Evolutionary conservation across 176 grass and related monocot genomes (phyloP).

Genomic region (Juncus effusus): DNA sequence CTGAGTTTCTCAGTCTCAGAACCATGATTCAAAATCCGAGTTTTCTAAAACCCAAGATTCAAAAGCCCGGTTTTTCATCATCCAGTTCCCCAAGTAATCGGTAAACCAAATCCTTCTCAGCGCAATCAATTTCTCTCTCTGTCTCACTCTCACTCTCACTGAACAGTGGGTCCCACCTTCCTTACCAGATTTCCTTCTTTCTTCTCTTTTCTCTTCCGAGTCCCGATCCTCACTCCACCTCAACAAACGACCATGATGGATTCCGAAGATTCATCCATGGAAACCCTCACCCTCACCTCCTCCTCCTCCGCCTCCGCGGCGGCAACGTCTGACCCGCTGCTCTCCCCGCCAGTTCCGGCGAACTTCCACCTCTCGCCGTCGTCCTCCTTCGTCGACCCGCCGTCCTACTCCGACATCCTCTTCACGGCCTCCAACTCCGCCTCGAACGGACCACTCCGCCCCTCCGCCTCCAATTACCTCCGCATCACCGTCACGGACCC

Average conservation of each 20-base stretch:
- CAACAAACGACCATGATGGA: constrained; percentile 10
- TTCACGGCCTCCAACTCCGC: constrained; percentile 47
- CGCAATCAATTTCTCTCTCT: too few species aligned
- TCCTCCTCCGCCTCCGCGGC: constrained; percentile 38
- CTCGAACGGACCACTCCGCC: constrained; percentile 28
- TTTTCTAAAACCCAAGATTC: too few species aligned
- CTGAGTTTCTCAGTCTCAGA: too few species aligned
- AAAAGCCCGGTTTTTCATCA: too few species aligned
- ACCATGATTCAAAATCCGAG: too few species aligned
- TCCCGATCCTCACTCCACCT: neutral
- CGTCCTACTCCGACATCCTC: constrained; percentile 83
- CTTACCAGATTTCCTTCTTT: neutral
- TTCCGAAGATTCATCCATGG: constrained; percentile 50
- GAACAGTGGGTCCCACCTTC: too few species aligned
- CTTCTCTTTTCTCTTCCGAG: neutral
- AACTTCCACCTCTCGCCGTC: constrained; percentile 43
- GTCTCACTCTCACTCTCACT: too few species aligned
- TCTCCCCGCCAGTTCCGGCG: constrained; percentile 31
- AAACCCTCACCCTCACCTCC: constrained; percentile 57
- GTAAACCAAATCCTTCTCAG: too few species aligned
- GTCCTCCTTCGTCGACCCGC: constrained; percentile 81
- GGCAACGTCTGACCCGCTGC: constrained; percentile 32
- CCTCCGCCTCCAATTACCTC: constrained; percentile 49
- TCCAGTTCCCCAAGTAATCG: too few species aligned
- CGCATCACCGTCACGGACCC: constrained; percentile 76